Conservation (phyloP, 352 stramenopile genomes). For the Globisporangium mamillatum region DNA sequence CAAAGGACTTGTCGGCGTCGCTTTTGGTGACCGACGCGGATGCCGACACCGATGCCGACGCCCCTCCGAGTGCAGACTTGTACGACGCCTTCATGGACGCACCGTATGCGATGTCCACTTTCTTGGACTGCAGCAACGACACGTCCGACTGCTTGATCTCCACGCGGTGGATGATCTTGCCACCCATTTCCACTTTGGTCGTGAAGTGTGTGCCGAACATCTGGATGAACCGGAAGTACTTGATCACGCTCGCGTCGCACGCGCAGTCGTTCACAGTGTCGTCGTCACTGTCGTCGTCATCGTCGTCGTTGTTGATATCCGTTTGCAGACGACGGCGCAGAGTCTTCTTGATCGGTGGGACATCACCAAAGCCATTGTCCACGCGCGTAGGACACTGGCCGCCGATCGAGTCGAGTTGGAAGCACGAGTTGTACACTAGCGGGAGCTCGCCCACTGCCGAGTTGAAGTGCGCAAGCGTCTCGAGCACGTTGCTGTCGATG, state of each 20-base stretch:
- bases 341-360: constrained; percentile 20
- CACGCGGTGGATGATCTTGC: constrained; percentile 28
- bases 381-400: constrained; percentile 12
- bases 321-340: constrained; percentile 44
- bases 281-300: constrained; percentile 28
- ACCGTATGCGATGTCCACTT: constrained; percentile 27
- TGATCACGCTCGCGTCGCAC: constrained; percentile 24
- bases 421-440: constrained; percentile 16
- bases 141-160: constrained; percentile 33
- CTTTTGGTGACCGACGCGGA: constrained; percentile 18
- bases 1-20: constrained; percentile 20
- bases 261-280: constrained; percentile 26
- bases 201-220: constrained; percentile 29
- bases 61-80: constrained; percentile 14
- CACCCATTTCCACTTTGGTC: constrained; percentile 28
- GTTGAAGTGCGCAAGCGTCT: constrained; percentile 14
- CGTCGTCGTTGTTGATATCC: constrained; percentile 13
- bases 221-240: constrained; percentile 30
- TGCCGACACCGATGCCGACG: constrained; percentile 18
- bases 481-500: constrained; percentile 4
- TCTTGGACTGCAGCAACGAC: constrained; percentile 23
- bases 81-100: constrained; percentile 34
- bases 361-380: constrained; percentile 22
- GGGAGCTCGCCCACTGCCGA: neutral
- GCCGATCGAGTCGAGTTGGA: constrained; percentile 13